Base-by-base conservation (phyloP, 2,329 filamentous ascomycete genomes). In the Penicillium sp. region DNA sequence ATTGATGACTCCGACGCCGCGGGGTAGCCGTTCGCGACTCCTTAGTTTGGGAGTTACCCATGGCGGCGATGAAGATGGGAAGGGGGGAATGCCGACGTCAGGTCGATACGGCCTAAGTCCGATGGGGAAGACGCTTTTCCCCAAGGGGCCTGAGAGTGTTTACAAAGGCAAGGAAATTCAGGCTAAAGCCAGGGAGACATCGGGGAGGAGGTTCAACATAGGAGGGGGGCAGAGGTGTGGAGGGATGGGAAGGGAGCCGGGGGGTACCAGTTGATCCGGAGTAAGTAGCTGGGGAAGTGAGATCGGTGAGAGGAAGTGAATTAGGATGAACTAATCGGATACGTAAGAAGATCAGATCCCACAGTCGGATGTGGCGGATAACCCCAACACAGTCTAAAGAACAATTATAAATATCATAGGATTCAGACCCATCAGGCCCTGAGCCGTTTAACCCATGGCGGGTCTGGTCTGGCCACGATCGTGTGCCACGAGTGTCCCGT, bases 41-140 rank as follows among this genome's bases (percentile, higher is more conserved):
- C 62, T 73, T 76, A 32, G 73, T 75, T 51, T 75, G 68, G 43
- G 72, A 70, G 57, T 76, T 76, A 42, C 73, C 73, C 73, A 76
- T 76, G 13, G 52, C 54, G 48, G 50, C 47, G 44, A 49, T 20
- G 37, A 39, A 45, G 42, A 29, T 40, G 45, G 28, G 24, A 23
- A 46, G 43, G 42, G 42, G 44, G 27, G 37, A 31, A 27, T 31
- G 31, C 28, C 46, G 41, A 33, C 32, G 43, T 46, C 32, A 27
- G 35, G 40, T 47, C 47, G 32, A 44, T 45, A 27, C 38, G 38
- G 38, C 24, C 23, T 9, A 40, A 25, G 20, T 40, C 38, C 38
- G 38, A 40, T 27, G 20, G 23, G 38, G 7, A 40, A 23, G 5
- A 9, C 6, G 18, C 8, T 9, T 33, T 20, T 37, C 23, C 23